phyloP scores from a whole-genome alignment of 2,329 filamentous ascomycete species.

The Pestalotiopsis sp. region DNA sequence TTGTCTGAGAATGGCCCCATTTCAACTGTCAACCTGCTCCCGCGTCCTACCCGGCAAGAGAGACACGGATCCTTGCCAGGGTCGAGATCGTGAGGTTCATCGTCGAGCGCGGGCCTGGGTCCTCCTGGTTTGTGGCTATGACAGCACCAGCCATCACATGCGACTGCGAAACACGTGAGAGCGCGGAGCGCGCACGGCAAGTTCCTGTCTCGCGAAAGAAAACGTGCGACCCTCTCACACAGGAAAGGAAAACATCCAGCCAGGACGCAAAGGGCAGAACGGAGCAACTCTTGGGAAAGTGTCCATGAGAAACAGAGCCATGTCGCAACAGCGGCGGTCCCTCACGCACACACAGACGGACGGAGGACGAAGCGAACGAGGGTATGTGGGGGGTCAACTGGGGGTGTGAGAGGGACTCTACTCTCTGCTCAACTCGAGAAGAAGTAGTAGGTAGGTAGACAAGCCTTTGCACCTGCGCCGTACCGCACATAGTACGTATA shows the following conservation, averaged over 20 bases:
- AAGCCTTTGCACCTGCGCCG: slow-evolving; percentile 7
- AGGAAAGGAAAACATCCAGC: not conserved
- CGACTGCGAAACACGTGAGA: slow-evolving; percentile 8
- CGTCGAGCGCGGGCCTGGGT: not conserved
- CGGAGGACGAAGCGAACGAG: not conserved
- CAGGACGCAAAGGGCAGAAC: not conserved
- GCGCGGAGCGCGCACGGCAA: not conserved
- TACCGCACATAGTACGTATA: not conserved
- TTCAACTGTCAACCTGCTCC: not conserved
- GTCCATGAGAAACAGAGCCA: slow-evolving; percentile 7
- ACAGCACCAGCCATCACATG: slow-evolving; percentile 5
- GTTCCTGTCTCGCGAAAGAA: not conserved
- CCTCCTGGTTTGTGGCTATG: slow-evolving; percentile 4
- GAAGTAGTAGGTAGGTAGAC: not conserved
- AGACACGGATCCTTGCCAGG: slow-evolving; percentile 5
- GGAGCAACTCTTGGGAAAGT: slow-evolving; percentile 5
- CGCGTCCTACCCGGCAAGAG: not conserved
- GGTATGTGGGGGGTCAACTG: not conserved
- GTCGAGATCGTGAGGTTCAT: slow-evolving; percentile 3
- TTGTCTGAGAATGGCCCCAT: not conserved
- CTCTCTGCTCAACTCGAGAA: not conserved
- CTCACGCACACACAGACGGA: not conserved
- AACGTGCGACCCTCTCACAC: not conserved
- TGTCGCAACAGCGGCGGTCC: slow-evolving; percentile 2
- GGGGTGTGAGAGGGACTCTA: not conserved